Base-by-base conservation (phyloP, 495 filamentous ascomycete genomes). In the Daldinia loculata region DNA sequence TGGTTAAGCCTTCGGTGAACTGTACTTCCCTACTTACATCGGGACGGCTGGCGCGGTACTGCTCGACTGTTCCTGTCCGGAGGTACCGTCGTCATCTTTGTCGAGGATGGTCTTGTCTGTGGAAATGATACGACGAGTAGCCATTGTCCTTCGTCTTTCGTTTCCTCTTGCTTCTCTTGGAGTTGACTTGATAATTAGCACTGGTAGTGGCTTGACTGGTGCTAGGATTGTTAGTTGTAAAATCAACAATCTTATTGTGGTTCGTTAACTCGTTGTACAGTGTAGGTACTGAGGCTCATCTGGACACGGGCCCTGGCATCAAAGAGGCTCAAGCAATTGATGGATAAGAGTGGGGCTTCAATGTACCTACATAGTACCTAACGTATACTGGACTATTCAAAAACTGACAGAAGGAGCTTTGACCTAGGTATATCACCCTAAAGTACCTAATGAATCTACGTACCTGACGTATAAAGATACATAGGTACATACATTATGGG, bases 1-100 rank as follows among this genome's bases (percentile, higher is more conserved):
- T 6, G 12, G 34, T 36, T 36, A 36, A 14, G 34, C 39, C 6
- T 50, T 53, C 51, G 29, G 36, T 15, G 48, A 30, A 8, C 55
- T 11, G 50, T 17, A 22, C 8, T 48, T 69, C 14, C 36, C 56
- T 17, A 85, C 89, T 78, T 82, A 94, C 92, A 84, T 84, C 39
- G 93, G 92, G 36, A 96, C 92, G 38, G 89, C 91, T 50, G 92
- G 89, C 15, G 90, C 65, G 60, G 84, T 86, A 77, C 80, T 80
- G 43, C 84, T 73, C 14, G 66, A 63, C 56, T 72, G 56, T 17
- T 64, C 84, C 56, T 83, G 84, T 64, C 82, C 78, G 8, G 62
- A 57, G n/a, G 76, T 63, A 27, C 72, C 71, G 50, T 73, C 75
- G 72, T 87, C 86, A 74, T 87, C 85, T 71, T 86, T 84, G 61